Conservation (phyloP, 2,329 filamentous ascomycete genomes). For the Cercospora sp. region DNA sequence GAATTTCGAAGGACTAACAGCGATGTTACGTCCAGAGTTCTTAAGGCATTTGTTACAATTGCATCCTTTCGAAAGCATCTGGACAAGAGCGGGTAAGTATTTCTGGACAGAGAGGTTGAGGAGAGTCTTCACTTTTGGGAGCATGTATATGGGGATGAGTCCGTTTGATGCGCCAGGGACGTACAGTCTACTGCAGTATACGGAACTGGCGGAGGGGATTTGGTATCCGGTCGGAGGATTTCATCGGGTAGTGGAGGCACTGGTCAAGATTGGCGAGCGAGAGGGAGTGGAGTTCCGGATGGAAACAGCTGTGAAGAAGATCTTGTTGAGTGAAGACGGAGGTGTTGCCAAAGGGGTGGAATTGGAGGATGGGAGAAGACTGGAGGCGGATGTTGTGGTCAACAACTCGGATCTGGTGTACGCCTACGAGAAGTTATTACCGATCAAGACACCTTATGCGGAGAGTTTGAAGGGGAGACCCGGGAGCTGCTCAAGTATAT, state of each 20-base stretch:
- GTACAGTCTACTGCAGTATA: constrained; percentile 72
- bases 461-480: constrained; percentile 51
- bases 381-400: constrained; percentile 65
- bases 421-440: constrained; percentile 69
- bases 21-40: constrained; percentile 61
- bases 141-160: constrained; percentile 82
- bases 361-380: constrained; percentile 57
- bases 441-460: constrained; percentile 43
- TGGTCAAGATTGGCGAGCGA: constrained; percentile 63
- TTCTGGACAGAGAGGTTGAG: constrained; percentile 69
- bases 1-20: constrained; percentile 64
- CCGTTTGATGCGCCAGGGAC: constrained; percentile 75
- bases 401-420: constrained; percentile 75
- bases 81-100: constrained; percentile 63
- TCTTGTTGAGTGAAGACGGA: constrained; percentile 56
- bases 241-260: constrained; percentile 60
- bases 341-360: constrained; percentile 59
- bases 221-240: constrained; percentile 74
- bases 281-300: constrained; percentile 64
- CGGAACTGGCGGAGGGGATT: constrained; percentile 72
- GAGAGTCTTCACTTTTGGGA: constrained; percentile 73
- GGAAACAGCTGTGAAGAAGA: constrained; percentile 56
- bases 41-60: constrained; percentile 59
- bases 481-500: constrained; percentile 70
- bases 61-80: constrained; percentile 72